Evolutionary conservation across 345 rosid genomes (phyloP), one percentile per base, ranked within the genome.

Genomic region (Acer saccharum): DNA sequence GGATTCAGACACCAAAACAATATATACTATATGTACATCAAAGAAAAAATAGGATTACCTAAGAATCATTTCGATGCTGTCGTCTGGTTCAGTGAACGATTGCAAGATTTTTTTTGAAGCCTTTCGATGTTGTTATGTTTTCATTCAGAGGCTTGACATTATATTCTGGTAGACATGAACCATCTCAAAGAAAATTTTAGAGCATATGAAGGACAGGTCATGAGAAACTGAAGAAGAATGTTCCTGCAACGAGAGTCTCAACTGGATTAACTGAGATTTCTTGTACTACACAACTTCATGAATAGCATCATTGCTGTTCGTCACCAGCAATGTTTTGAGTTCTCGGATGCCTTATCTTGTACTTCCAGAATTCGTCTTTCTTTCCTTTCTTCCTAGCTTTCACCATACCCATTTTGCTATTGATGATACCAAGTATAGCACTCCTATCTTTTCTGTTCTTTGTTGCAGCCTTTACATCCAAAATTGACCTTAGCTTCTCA

Each of bases 291-390:
- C 8, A 64, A 21, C 58, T 54, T n/a, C 57, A 32, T 10, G 23
- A 55, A 39, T 23, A 61, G 35, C 66, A 68, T 57, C 50, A 50
- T 65, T 60, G 41, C 35, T 29, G 14, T 54, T 62, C 61, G 44
- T 58, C 29, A 10, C 1, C 54, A 41, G 69, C 65, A 65, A 32
- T 2, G 17, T 68, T 73, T 14, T 75, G 80, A 72, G 72, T 62
- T 78, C 81, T 85, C 3, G 64, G 84, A 50, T 77, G 80, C 68
- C 77, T 86, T 77, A 54, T 90, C 88, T 85, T 89, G 86, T 86
- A 77, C 83, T 95, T 93, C 98, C 99, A 95, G 80, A 95, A 91
- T 79, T 91, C 97, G 16, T 95, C 99, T 76, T 95, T 95, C 89
- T 95, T 92, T 65, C 88, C 83, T 78, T 87, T 93, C 76, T 65